phyloP scores from a whole-genome alignment of 129 eudicot species.

The Flaveria linearis region DNA sequence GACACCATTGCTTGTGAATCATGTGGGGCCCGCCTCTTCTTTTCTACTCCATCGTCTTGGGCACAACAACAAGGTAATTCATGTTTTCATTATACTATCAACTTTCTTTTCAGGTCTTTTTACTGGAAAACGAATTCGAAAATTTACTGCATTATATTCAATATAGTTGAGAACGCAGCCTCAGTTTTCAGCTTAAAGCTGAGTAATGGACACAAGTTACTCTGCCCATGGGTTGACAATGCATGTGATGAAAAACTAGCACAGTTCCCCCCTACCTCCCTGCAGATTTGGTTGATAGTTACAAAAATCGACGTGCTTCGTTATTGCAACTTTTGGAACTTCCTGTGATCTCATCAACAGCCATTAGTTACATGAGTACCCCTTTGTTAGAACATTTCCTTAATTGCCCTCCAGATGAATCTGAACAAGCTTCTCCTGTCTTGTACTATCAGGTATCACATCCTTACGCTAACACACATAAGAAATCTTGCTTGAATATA shows the following conservation, averaged over 20 bases:
- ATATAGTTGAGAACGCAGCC: conserved; percentile 92
- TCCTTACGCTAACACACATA: conserved; percentile 9
- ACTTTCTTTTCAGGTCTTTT: neutral
- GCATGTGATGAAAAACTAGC: conserved; percentile 74
- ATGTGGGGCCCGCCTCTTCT: conserved; percentile 86
- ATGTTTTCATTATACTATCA: conserved; percentile 19
- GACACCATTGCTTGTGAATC: conserved; percentile 81
- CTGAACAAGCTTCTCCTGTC: conserved; percentile 42
- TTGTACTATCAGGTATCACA: conserved; percentile 70
- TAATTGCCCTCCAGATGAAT: conserved; percentile 47
- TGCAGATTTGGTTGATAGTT: conserved; percentile 63
- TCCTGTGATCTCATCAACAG: conserved; percentile 60
- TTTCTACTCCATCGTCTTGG: conserved; percentile 89
- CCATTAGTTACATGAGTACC: conserved; percentile 52
- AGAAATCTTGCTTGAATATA: conserved; percentile 3
- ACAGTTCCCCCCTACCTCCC: conserved; percentile 68
- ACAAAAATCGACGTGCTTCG: conserved; percentile 58
- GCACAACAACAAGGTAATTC: conserved; percentile 73
- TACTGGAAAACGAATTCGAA: neutral
- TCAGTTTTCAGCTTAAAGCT: conserved; percentile 89
- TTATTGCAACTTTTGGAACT: conserved; percentile 74
- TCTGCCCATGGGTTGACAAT: conserved; percentile 93
- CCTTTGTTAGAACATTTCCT: conserved; percentile 74
- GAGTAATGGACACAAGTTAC: conserved; percentile 79
- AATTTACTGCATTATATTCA: neutral